A percentile compares a stretch with the other conserved stretches of the same genome.
phyloP scores from a whole-genome alignment of 768 basidiomycete species.

The Chalciporus sphaerocephalus region DNA sequence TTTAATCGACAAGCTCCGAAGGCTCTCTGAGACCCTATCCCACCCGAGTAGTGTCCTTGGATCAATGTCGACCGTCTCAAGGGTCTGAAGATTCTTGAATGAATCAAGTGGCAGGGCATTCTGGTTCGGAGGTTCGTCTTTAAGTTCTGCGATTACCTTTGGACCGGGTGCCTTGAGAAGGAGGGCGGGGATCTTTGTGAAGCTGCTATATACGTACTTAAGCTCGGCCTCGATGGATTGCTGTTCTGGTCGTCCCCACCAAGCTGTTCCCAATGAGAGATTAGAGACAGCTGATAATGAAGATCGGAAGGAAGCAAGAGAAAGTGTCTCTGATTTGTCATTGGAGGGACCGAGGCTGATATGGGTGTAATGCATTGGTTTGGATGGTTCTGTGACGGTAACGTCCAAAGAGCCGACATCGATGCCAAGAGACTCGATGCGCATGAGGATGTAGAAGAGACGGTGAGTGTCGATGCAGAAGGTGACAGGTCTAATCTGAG shows the following conservation, averaged over 20 bases:
- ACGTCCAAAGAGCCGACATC: conserved; percentile 79
- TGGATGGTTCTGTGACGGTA: conserved; percentile 63
- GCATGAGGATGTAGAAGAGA: conserved; percentile 84
- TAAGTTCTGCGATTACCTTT: conserved; percentile 64
- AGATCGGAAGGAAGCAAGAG: conserved; percentile 70
- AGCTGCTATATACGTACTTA: conserved; percentile 82
- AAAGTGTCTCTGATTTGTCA: conserved; percentile 72
- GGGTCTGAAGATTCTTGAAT: conserved; percentile 78
- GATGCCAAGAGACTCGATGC: conserved; percentile 76
- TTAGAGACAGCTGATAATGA: conserved; percentile 73
- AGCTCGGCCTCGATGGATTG: conserved; percentile 67
- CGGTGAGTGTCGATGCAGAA: conserved; percentile 75
- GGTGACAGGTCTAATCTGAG: conserved; percentile 52
- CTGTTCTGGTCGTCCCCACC: conserved; percentile 64
- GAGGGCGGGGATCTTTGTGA: conserved; percentile 86
- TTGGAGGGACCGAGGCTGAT: conserved; percentile 39
- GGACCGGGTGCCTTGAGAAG: conserved; percentile 59
- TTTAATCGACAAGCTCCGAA: conserved; percentile 70
- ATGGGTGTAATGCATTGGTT: conserved; percentile 73
- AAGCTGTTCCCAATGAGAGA: conserved; percentile 66
- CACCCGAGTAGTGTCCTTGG: conserved; percentile 79
- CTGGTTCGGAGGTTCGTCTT: conserved; percentile 62
- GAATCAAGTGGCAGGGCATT: conserved; percentile 76
- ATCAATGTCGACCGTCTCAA: conserved; percentile 78
- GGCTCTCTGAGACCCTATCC: conserved; percentile 68